Conservation (phyloP, 2,329 filamentous ascomycete species). For the Aspergillus uvarum region DNA sequence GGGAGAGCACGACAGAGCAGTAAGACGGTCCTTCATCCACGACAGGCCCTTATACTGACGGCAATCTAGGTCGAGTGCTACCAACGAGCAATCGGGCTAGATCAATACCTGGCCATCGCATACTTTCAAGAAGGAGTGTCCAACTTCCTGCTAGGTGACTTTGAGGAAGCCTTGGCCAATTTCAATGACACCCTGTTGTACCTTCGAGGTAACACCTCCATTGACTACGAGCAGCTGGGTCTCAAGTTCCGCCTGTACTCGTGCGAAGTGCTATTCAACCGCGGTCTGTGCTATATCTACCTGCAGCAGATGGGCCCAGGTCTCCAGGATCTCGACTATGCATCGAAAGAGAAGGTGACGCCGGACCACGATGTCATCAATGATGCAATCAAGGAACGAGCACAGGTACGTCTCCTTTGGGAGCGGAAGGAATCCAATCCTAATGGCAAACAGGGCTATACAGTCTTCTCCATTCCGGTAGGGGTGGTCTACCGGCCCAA, state of each 20-base stretch:
- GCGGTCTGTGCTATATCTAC: conserved; percentile 96
- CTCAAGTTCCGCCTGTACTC: conserved; percentile 96
- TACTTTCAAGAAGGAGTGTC: conserved; percentile 99
- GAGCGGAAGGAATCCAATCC: not conserved
- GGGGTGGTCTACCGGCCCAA: conserved; percentile 94
- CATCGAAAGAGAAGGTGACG: conserved; percentile 92
- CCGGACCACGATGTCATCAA: conserved; percentile 97
- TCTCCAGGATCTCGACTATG: conserved; percentile 85
- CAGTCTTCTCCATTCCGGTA: conserved; percentile 96
- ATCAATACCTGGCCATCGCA: conserved; percentile 93
- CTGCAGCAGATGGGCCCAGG: conserved; percentile 87
- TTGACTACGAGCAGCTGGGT: conserved; percentile 95
- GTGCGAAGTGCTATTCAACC: conserved; percentile 96
- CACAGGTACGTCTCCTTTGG: conserved; percentile 63
- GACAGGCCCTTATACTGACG: conserved; percentile 9
- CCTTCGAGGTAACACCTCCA: conserved; percentile 91
- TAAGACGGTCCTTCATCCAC: conserved; percentile 48
- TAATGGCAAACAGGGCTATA: conserved; percentile 69
- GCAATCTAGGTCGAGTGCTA: conserved; percentile 82
- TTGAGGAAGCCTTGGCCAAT: conserved; percentile 94
- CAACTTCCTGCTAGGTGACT: conserved; percentile 94
- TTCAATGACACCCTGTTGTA: conserved; percentile 98
- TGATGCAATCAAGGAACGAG: conserved; percentile 89
- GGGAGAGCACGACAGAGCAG: conserved; percentile 92
- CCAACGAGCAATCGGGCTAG: conserved; percentile 82